These are phyloP conservation scores for Fagus crenata DNA, from an alignment of 306 rosid genomes.

Conservation along the genomic window DNA sequence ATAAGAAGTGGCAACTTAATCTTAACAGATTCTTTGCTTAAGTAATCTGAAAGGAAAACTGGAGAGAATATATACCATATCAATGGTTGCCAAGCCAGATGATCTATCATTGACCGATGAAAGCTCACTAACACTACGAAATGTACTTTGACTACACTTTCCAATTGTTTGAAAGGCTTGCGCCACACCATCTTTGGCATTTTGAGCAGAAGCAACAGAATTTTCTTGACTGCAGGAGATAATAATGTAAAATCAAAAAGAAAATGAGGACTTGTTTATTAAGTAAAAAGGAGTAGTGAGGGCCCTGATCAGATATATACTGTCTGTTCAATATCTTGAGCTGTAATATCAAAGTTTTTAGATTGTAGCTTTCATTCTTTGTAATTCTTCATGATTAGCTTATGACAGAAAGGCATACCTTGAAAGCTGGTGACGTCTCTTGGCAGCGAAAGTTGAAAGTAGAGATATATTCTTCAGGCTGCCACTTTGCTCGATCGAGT, in stretches of 20 bases:
- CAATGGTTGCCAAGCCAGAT: slow-evolving; percentile 56
- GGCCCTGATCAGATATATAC: too few species aligned
- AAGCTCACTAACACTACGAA: slow-evolving; percentile 78
- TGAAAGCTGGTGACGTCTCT: slow-evolving; percentile 45
- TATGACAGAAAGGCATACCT: slow-evolving; percentile 42
- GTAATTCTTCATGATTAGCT: slow-evolving; percentile 6
- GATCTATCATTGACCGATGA: slow-evolving; percentile 57
- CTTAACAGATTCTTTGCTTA: slow-evolving; percentile 5
- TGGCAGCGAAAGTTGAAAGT: slow-evolving; percentile 44
- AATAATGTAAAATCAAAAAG: slow-evolving; percentile 27
- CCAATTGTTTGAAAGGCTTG: slow-evolving; percentile 49
- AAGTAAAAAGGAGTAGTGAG: not conserved
- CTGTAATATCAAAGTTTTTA: too few species aligned
- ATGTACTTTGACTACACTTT: slow-evolving; percentile 59
- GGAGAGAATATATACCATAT: slow-evolving; percentile 58
- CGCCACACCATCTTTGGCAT: slow-evolving; percentile 25
- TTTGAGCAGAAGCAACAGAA: slow-evolving; percentile 37
- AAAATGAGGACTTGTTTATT: not conserved
- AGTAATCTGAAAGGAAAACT: slow-evolving; percentile 9
- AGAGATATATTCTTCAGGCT: slow-evolving; percentile 47
- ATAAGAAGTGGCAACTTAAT: slow-evolving; percentile 20
- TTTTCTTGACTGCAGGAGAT: slow-evolving; percentile 47
- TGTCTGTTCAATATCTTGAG: too few species aligned
- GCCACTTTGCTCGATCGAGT: slow-evolving; percentile 47
- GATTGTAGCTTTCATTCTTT: too few species aligned